Evolutionary conservation across 768 basidiomycete genomes (phyloP).

Genomic region (Sporobolomyces roseus): DNA sequence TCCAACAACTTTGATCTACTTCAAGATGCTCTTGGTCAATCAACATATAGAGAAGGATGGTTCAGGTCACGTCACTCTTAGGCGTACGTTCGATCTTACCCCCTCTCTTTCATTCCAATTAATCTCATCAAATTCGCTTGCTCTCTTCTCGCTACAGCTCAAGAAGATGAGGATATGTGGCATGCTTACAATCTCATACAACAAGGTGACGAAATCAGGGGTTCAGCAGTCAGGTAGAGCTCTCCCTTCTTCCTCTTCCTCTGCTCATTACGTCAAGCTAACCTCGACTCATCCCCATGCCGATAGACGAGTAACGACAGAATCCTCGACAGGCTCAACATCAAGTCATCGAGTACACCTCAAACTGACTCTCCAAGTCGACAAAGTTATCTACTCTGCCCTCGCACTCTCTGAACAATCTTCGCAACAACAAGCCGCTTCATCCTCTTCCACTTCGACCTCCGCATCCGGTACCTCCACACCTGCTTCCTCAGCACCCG

Average conservation of each 20-base stretch:
- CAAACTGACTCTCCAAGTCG: slow-evolving; percentile 76
- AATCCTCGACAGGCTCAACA: slow-evolving; percentile 86
- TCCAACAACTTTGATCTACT: neutral
- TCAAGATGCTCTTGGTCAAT: slow-evolving; percentile 74
- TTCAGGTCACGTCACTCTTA: slow-evolving; percentile 82
- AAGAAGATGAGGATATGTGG: slow-evolving; percentile 99
- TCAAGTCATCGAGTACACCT: slow-evolving; percentile 84
- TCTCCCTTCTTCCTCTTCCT: neutral
- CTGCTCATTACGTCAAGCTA: slow-evolving; percentile 1
- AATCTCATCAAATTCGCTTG: neutral
- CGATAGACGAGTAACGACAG: slow-evolving; percentile 68
- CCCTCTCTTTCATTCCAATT: neutral
- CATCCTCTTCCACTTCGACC: neutral
- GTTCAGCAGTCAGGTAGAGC: slow-evolving; percentile 32
- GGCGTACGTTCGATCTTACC: slow-evolving; percentile 50
- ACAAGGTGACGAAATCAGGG: slow-evolving; percentile 44
- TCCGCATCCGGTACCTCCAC: slow-evolving; percentile 53
- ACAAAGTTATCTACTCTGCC: slow-evolving; percentile 74
- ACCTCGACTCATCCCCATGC: no score
- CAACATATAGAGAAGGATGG: slow-evolving; percentile 80
- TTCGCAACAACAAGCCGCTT: neutral
- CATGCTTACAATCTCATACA: slow-evolving; percentile 96
- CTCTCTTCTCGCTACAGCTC: slow-evolving; percentile 51
- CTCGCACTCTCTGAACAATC: slow-evolving; percentile 53
- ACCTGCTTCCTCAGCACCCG: slow-evolving; percentile 47